phyloP scores from a whole-genome alignment of 2,329 filamentous ascomycete genomes.

The Endothia cerciana region DNA sequence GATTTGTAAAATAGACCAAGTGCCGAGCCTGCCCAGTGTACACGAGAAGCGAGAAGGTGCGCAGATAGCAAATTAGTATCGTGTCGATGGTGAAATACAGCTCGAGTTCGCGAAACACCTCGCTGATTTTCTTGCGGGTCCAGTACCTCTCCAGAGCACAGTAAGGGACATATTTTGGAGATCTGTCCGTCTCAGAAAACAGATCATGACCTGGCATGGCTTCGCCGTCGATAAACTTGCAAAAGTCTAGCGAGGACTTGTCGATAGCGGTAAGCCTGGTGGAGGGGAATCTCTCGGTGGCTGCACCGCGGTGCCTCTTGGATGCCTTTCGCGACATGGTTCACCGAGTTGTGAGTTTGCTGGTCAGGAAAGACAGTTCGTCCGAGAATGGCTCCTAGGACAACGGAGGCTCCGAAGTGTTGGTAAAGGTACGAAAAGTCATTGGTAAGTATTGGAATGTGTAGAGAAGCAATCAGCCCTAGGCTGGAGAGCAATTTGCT shows the following conservation, averaged over 20 bases:
- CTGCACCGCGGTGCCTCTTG: background rate
- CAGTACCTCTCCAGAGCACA: background rate
- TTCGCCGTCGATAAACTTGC: too few relatives aligned
- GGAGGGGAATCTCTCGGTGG: background rate
- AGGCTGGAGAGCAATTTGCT: too few relatives aligned
- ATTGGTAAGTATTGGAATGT: too few relatives aligned
- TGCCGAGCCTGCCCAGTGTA: background rate
- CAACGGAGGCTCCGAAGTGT: too few relatives aligned
- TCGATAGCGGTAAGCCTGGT: too few relatives aligned
- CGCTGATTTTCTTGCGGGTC: background rate
- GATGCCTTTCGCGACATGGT: background rate
- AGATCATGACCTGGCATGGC: too few relatives aligned
- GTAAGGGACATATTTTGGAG: background rate
- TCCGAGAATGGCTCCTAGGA: too few relatives aligned
- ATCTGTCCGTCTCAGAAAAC: too few relatives aligned
- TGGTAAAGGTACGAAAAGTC: too few relatives aligned
- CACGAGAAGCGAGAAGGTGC: background rate
- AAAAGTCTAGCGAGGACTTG: too few relatives aligned
- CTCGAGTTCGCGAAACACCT: background rate
- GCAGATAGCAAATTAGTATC: background rate
- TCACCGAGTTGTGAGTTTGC: background rate
- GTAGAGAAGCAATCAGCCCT: too few relatives aligned
- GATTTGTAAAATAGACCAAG: background rate
- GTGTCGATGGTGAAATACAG: background rate
- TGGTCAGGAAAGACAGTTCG: background rate